Percentiles rank a stretch among this genome's conserved stretches.
Conservation (phyloP, 164 flowering plant species). For the Magnolia officinalis region DNA sequence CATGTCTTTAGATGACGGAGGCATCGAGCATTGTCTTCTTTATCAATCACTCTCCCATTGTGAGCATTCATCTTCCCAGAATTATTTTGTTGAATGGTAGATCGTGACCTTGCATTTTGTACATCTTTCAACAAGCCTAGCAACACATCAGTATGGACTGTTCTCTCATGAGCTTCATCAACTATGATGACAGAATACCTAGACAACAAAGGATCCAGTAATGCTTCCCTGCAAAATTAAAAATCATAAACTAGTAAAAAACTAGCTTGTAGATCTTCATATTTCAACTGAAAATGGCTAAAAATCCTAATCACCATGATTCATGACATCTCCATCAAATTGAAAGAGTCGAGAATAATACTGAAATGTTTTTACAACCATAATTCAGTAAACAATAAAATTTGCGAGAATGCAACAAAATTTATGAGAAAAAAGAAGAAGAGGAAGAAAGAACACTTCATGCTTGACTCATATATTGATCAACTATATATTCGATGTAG, state of each 20-base stretch:
- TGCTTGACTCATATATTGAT: too few relatives aligned
- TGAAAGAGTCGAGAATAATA: background rate
- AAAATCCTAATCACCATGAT: background rate
- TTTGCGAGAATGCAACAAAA: too few relatives aligned
- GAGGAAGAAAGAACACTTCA: too few relatives aligned
- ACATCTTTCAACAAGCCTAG: slow-evolving; percentile 80
- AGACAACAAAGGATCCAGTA: slow-evolving; percentile 81
- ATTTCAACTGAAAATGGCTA: background rate
- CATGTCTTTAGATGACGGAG: slow-evolving; percentile 29
- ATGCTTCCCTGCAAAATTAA: slow-evolving; percentile 66
- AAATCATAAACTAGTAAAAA: too few relatives aligned
- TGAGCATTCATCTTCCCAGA: slow-evolving; percentile 20
- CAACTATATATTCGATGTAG: too few relatives aligned
- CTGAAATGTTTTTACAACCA: too few relatives aligned
- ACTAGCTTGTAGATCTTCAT: background rate
- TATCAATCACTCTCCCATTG: slow-evolving; percentile 22
- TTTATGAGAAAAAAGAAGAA: too few relatives aligned
- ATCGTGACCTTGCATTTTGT: slow-evolving; percentile 52
- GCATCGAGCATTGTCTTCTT: slow-evolving; percentile 23
- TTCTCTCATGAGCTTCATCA: slow-evolving; percentile 99
- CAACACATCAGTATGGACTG: slow-evolving; percentile 91
- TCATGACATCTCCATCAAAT: background rate
- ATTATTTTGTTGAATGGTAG: slow-evolving; percentile 16
- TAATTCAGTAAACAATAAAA: too few relatives aligned
- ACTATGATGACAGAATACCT: slow-evolving; percentile 84